Conservation (phyloP, 208 protist species). For the Naegleria fowleri region DNA sequence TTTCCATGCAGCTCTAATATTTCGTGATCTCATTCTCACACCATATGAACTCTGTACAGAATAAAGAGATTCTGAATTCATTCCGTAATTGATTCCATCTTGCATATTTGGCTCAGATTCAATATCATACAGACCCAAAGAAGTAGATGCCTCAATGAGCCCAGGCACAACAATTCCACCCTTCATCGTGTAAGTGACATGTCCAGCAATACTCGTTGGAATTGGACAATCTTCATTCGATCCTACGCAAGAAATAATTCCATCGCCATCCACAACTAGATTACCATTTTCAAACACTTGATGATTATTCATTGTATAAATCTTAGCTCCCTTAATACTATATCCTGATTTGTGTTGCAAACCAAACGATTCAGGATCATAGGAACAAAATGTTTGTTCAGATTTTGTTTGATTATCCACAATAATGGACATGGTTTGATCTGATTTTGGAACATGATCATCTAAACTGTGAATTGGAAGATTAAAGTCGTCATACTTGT, state of each 20-base stretch:
- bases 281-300: neutral
- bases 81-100: constrained; percentile 18
- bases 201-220: neutral
- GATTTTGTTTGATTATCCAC: neutral
- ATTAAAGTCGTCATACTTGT: neutral
- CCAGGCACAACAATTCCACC: constrained; percentile 33
- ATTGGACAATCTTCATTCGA: neutral
- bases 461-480: neutral
- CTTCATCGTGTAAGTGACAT: neutral
- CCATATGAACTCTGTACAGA: neutral
- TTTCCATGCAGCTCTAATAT: neutral
- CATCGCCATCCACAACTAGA: constrained; percentile 6
- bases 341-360: neutral
- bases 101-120: constrained; percentile 9
- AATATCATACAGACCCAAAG: constrained; percentile 28
- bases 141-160: constrained; percentile 21
- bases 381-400: neutral
- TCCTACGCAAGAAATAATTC: constrained; percentile 34
- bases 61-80: neutral
- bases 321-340: constrained; percentile 21
- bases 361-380: neutral
- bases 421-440: neutral
- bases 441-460: neutral
- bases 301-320: constrained; percentile 32
- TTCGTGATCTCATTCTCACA: neutral